Percentiles rank a stretch among this genome's conserved stretches.
These are phyloP conservation scores for Firmiana major DNA, from an alignment of 345 rosid species.

Conservation along the genomic window DNA sequence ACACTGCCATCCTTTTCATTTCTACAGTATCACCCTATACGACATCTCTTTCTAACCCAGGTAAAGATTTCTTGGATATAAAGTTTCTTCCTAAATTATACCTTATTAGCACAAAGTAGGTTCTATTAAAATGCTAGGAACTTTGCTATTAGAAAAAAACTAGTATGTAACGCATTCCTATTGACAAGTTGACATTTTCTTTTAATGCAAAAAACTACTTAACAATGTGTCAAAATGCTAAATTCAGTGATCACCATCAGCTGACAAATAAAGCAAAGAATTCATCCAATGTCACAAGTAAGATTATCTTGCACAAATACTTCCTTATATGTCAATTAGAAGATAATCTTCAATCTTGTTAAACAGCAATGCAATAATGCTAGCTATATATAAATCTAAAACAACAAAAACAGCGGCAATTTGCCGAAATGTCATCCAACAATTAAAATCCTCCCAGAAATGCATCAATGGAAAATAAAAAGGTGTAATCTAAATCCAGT, in stretches of 20 bases:
- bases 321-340: neutral
- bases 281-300: neutral
- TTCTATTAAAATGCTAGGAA: neutral
- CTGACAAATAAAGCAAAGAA: neutral
- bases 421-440: neutral
- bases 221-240: neutral
- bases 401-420: no score
- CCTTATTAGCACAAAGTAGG: neutral
- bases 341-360: neutral
- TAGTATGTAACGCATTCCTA: neutral
- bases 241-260: neutral
- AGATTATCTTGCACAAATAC: neutral
- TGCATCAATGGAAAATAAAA: neutral
- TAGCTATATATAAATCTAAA: neutral
- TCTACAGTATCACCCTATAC: neutral
- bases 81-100: neutral
- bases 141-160: neutral
- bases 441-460: neutral
- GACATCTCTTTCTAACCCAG: neutral
- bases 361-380: neutral
- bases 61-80: neutral
- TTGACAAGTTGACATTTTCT: neutral
- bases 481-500: neutral
- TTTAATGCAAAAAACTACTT: neutral
- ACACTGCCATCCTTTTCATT: neutral